Evolutionary conservation across 2,329 filamentous ascomycete genomes (phyloP).

Genomic region (Trichoderma afroharzianum): DNA sequence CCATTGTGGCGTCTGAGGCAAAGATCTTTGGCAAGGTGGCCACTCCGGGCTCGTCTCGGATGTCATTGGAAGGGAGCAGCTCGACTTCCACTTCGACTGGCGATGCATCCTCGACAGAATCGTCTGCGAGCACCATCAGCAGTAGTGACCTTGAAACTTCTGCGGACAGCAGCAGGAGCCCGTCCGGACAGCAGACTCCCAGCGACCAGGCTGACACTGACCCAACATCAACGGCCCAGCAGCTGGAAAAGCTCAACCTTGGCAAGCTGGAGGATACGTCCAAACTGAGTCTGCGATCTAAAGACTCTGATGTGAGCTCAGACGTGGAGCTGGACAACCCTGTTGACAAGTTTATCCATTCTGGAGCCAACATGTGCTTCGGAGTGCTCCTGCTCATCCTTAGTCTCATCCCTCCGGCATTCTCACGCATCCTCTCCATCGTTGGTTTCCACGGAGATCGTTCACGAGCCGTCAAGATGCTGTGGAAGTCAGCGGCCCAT

Average conservation of each 20-base stretch:
- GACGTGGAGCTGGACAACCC: conserved; percentile 64
- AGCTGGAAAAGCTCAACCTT: conserved; percentile 21
- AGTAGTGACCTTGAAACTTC: conserved; percentile 35
- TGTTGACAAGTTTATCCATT: conserved; percentile 84
- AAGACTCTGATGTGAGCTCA: conserved; percentile 51
- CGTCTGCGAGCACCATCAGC: not conserved
- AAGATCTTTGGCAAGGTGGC: conserved; percentile 35
- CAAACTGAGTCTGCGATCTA: conserved; percentile 26
- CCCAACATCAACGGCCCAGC: conserved; percentile 22
- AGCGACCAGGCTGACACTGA: conserved; percentile 21
- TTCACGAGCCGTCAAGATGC: conserved; percentile 73
- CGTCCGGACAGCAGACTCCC: conserved; percentile 43
- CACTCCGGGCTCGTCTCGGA: not conserved
- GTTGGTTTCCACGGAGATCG: conserved; percentile 91
- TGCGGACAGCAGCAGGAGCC: conserved; percentile 52
- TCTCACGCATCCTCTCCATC: conserved; percentile 79
- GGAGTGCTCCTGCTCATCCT: conserved; percentile 81
- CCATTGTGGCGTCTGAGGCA: conserved; percentile 71
- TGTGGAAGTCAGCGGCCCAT: conserved; percentile 87
- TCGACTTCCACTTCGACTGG: conserved; percentile 19
- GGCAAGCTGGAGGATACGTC: conserved; percentile 15
- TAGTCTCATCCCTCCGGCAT: conserved; percentile 89
- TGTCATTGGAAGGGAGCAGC: not conserved
- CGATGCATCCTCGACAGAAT: conserved; percentile 28
- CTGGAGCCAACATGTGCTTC: conserved; percentile 84